phyloP scores from a whole-genome alignment of 495 filamentous ascomycete genomes.

The Aspergillus panamensis region DNA sequence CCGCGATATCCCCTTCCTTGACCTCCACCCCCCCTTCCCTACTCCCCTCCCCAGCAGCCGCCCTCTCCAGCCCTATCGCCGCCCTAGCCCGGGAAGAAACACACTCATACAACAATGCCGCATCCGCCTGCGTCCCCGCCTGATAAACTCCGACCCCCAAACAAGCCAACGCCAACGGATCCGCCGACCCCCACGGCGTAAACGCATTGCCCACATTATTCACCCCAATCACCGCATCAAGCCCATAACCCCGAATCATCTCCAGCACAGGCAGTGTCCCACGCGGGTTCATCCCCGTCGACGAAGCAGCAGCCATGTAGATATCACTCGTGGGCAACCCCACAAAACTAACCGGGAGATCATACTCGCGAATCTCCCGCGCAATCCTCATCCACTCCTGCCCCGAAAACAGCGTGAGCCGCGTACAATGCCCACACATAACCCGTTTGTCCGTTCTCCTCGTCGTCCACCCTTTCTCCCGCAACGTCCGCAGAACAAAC shows the following conservation, averaged over 20 bases:
- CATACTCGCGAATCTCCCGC: conserved; percentile 35
- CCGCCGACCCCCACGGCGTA: conserved; percentile 69
- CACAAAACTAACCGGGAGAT: conserved; percentile 63
- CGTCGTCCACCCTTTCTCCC: conserved; percentile 44
- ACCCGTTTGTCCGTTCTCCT: conserved; percentile 43
- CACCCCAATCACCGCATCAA: conserved; percentile 62
- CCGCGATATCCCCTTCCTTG: conserved; percentile 16
- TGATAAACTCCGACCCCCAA: conserved; percentile 67
- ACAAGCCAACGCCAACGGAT: conserved; percentile 62
- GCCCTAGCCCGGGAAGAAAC: conserved; percentile 55
- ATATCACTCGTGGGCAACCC: conserved; percentile 71
- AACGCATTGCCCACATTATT: conserved; percentile 80
- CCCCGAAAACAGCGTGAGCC: conserved; percentile 54
- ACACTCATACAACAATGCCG: conserved; percentile 59
- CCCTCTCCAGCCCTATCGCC: conserved; percentile 30
- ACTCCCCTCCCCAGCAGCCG: not conserved
- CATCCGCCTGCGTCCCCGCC: conserved; percentile 56
- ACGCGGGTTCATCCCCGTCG: conserved; percentile 32
- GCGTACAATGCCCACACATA: conserved; percentile 67
- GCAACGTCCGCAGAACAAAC: conserved; percentile 50
- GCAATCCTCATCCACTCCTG: conserved; percentile 50
- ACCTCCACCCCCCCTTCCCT: conserved; percentile 3
- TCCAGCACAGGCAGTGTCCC: conserved; percentile 62
- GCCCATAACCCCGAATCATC: conserved; percentile 56
- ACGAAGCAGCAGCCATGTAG: conserved; percentile 62